Percentiles rank a stretch among this genome's conserved stretches.
phyloP scores from a whole-genome alignment of 805 yeast genomes.

The Candida pseudofarinosa region DNA sequence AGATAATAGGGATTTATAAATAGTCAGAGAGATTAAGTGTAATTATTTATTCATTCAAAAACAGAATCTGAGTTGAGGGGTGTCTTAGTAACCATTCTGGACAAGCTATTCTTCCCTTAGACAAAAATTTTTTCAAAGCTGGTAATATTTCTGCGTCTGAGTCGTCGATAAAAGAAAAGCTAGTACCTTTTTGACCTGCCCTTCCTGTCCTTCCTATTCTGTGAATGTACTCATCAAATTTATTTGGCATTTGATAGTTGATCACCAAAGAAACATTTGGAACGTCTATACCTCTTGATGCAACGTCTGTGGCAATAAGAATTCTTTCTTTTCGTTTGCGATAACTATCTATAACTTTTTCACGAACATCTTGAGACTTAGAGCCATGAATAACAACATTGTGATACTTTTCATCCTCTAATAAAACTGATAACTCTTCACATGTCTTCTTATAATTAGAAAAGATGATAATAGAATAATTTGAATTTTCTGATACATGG shows the following conservation, averaged over 20 bases:
- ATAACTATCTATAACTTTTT: conserved; percentile 62
- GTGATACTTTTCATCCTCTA: conserved; percentile 42
- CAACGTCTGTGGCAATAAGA: conserved; percentile 89
- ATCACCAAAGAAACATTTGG: conserved; percentile 79
- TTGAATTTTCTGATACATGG: conserved; percentile 37
- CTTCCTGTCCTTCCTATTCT: conserved; percentile 96
- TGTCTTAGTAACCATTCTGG: conserved; percentile 17
- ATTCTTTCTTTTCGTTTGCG: conserved; percentile 53
- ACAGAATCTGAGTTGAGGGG: conserved; percentile 10
- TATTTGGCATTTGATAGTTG: conserved; percentile 78
- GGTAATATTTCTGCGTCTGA: conserved; percentile 50
- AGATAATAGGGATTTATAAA: not conserved
- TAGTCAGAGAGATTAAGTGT: too few relatives aligned
- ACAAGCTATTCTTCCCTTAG: conserved; percentile 22
- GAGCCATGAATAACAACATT: conserved; percentile 77
- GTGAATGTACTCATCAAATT: conserved; percentile 82
- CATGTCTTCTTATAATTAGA: conserved; percentile 74
- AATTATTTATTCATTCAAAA: conserved; percentile 13
- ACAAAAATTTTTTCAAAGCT: conserved; percentile 48
- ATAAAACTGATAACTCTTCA: conserved; percentile 55
- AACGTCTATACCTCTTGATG: conserved; percentile 95
- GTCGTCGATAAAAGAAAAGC: conserved; percentile 66
- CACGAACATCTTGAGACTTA: conserved; percentile 81
- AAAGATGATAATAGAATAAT: conserved; percentile 61
- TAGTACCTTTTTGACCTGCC: conserved; percentile 78